phyloP scores from a whole-genome alignment of 2,329 filamentous ascomycete species.

The Coniochaeta sp. region DNA sequence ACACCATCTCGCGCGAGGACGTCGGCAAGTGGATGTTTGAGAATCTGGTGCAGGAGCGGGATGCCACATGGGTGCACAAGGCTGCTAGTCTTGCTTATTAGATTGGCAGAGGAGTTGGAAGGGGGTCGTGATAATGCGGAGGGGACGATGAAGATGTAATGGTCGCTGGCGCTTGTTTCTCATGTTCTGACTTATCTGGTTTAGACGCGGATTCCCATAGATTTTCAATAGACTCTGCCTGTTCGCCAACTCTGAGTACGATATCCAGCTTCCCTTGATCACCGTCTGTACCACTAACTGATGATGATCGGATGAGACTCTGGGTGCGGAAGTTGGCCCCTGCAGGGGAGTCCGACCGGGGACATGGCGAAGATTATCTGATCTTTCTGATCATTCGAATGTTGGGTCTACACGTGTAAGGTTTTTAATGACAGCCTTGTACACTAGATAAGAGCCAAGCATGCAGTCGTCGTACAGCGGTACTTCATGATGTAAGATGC shows the following conservation, averaged over 20 bases:
- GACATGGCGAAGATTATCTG: background rate
- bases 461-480: background rate
- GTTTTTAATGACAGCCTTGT: background rate
- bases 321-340: background rate
- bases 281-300: background rate
- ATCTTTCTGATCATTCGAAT: background rate
- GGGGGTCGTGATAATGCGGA: background rate
- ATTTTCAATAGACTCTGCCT: background rate
- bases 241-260: background rate
- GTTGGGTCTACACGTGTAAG: too few relatives aligned
- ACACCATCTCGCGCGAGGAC: slow-evolving; percentile 38
- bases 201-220: background rate
- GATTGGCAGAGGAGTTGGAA: background rate
- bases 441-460: background rate
- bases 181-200: background rate
- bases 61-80: slow-evolving; percentile 23
- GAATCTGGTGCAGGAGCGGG: slow-evolving; percentile 21
- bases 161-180: background rate
- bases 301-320: background rate
- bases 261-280: background rate
- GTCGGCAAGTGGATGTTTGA: slow-evolving; percentile 38
- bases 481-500: background rate
- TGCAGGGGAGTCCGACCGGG: background rate
- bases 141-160: background rate
- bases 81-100: slow-evolving; percentile 28